These are phyloP conservation scores for Trametes punicea DNA, from an alignment of 768 basidiomycete genomes.

Conservation along the genomic window DNA sequence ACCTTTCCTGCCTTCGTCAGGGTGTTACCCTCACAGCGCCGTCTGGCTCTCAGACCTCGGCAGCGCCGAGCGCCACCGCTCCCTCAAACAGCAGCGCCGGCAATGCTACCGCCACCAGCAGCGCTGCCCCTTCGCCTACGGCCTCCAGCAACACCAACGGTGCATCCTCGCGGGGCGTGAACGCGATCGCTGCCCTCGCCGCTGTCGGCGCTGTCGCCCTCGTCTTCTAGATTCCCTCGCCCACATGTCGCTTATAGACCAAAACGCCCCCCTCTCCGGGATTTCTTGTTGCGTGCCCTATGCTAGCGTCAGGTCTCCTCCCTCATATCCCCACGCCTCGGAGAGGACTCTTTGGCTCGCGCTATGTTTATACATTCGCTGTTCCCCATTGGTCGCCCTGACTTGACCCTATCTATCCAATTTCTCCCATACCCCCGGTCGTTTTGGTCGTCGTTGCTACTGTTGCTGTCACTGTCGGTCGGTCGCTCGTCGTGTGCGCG, in stretches of 20 bases:
- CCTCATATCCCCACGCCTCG: not conserved
- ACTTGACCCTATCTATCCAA: not conserved
- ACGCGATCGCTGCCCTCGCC: conserved; percentile 39
- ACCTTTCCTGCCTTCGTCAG: conserved; percentile 29
- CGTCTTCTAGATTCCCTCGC: conserved; percentile 35
- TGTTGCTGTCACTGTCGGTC: too few species aligned
- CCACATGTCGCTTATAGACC: not conserved
- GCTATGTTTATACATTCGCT: conserved; percentile 16
- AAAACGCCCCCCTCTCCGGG: not conserved
- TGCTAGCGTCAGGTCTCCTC: not conserved
- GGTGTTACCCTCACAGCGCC: conserved; percentile 47
- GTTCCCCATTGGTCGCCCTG: too few species aligned
- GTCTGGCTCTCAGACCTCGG: not conserved
- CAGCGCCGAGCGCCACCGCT: not conserved
- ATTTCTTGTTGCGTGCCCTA: not conserved
- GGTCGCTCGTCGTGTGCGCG: too few species aligned
- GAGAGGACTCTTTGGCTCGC: conserved; percentile 9
- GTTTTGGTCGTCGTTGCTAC: too few species aligned
- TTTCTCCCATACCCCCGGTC: too few species aligned
- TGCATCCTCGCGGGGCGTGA: conserved; percentile 31
- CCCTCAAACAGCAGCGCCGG: conserved; percentile 5
- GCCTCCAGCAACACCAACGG: conserved; percentile 17
- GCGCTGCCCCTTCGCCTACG: conserved; percentile 1
- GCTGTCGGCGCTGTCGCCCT: conserved; percentile 45
- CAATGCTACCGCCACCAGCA: conserved; percentile 10